Conservation (phyloP, 345 rosid species). For the Jatropha curcas region DNA sequence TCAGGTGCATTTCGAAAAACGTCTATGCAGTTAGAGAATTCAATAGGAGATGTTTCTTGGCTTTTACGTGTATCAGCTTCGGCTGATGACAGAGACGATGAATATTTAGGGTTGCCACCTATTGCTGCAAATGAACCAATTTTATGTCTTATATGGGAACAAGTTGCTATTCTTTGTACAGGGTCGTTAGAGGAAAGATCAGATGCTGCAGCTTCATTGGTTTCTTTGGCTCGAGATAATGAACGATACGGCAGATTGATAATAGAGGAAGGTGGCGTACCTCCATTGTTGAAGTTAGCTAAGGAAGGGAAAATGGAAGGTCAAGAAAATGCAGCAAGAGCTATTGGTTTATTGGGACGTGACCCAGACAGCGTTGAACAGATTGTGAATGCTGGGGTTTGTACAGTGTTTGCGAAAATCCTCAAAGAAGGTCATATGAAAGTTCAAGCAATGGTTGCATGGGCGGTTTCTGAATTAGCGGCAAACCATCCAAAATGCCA, state of each 20-base stretch:
- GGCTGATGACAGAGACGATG: conserved; percentile 54
- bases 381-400: conserved; percentile 70
- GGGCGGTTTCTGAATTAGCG: conserved; percentile 36
- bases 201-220: conserved; percentile 78
- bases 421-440: conserved; percentile 78
- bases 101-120: conserved; percentile 73
- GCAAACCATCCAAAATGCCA: conserved; percentile 34
- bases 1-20: conserved; percentile 72
- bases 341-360: conserved; percentile 68
- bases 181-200: conserved; percentile 58
- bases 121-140: conserved; percentile 89
- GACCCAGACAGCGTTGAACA: conserved; percentile 80
- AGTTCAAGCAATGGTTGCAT: conserved; percentile 30
- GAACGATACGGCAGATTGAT: conserved; percentile 72
- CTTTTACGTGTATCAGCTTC: conserved; percentile 69
- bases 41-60: conserved; percentile 80
- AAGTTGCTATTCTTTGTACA: conserved; percentile 65
- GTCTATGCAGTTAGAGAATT: conserved; percentile 71
- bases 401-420: conserved; percentile 70
- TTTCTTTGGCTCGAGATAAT: conserved; percentile 77
- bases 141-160: conserved; percentile 83
- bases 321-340: conserved; percentile 81
- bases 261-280: conserved; percentile 85
- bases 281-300: conserved; percentile 71
- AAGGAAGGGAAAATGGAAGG: conserved; percentile 76